Evolutionary conservation across 1,139 yeast species (phyloP), one percentile per base, ranked within the genome.

Genomic region (Saccharomyces hybrid): DNA sequence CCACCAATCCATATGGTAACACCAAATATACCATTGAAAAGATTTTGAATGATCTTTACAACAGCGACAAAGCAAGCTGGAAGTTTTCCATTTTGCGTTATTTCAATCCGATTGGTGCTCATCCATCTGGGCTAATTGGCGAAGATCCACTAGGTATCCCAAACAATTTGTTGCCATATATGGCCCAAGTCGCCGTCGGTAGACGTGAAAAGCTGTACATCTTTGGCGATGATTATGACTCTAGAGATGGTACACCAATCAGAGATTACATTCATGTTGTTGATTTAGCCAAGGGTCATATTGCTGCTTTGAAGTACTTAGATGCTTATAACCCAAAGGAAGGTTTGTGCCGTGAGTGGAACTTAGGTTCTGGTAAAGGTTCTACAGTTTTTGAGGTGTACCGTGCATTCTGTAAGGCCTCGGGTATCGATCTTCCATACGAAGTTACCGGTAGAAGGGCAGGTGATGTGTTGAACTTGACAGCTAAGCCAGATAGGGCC

Each of bases 31-130:
- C 81, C 61, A 83, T 84, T 61, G 95, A 87, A 69, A 76, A 78
- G 53, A 78, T 86, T 55, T 70, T 87, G 60, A 73, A 78, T 51
- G 91, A 84, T 68, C 74, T 83, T 50, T 75, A 81, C 60, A 61
- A 72, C 4, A 75, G 83, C 51, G 80, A 78, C 55, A 66, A 73
- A 4, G 64, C 67, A 8, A 29, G 8, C 2, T 82, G 88, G 85
- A 76, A 78, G 56, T 78, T 83, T 42, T 95, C 90, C 1, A 77
- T 86, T 53, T 75, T 87, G 65, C 77, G 95, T 56, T 87, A 86
- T 70, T 86, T 86, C 73, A 86, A 86, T 66, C 95, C 95, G 46
- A 85, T 86, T 64, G 95, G 95, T 34, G 93, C 95, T 12, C 95
- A 87, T 67, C 88, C 91, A 3, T 82, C 89, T 1, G 95, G 95